Evolutionary conservation across 208 protist species (phyloP).

Genomic region (Porcisia deanei): DNA sequence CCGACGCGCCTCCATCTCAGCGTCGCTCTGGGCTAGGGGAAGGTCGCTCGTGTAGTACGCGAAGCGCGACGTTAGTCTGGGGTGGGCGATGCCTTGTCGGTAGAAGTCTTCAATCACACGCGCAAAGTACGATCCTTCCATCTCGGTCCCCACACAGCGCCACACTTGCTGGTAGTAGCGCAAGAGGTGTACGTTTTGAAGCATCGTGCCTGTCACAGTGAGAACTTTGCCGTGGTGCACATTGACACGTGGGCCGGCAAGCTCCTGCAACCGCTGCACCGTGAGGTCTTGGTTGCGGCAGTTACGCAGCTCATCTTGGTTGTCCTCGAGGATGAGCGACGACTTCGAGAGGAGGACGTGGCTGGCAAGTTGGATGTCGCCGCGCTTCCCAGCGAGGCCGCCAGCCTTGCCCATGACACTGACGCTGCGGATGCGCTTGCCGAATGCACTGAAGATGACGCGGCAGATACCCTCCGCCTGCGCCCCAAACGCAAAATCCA

Average conservation of each 20-base stretch:
- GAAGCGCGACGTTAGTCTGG: constrained; percentile 69
- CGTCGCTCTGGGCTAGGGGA: constrained; percentile 63
- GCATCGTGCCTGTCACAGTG: constrained; percentile 85
- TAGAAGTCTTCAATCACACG: constrained; percentile 84
- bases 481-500: constrained; percentile 91
- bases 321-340: constrained; percentile 80
- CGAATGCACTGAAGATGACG: constrained; percentile 83
- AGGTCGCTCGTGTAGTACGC: constrained; percentile 91
- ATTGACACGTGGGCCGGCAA: constrained; percentile 46
- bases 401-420: constrained; percentile 91
- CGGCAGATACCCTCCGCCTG: constrained; percentile 87
- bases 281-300: constrained; percentile 84
- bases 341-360: constrained; percentile 88
- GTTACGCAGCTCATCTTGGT: constrained; percentile 81
- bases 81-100: constrained; percentile 71
- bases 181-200: constrained; percentile 83
- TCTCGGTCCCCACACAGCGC: constrained; percentile 85
- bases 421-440: constrained; percentile 77
- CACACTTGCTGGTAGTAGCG: constrained; percentile 85
- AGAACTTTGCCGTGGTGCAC: constrained; percentile 82
- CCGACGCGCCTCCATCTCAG: constrained; percentile 41
- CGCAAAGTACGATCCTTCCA: constrained; percentile 91
- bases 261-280: constrained; percentile 45
- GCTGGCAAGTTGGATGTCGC: constrained; percentile 87
- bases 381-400: constrained; percentile 81